Percentiles rank a stretch among this genome's conserved stretches.
phyloP scores from a whole-genome alignment of 371 early-diverging fungal genomes.

The Encephalitozoon hellem region DNA sequence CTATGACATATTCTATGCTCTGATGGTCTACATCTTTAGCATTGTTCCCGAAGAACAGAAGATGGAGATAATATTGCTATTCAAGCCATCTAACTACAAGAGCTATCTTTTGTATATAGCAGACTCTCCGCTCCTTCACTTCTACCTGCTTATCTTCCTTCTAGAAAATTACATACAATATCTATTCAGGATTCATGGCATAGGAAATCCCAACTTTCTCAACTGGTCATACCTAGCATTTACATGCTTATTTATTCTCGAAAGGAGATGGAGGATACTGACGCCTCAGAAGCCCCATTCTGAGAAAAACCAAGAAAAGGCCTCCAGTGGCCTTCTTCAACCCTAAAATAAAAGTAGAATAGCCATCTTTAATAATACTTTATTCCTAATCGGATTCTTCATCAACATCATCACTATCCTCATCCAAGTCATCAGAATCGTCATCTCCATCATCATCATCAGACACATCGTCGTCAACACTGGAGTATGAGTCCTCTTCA shows the following conservation, averaged over 20 bases:
- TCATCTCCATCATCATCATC: slow-evolving; percentile 8
- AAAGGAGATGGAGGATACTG: neutral
- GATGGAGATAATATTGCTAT: slow-evolving; percentile 3
- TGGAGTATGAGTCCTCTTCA: neutral
- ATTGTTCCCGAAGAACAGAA: neutral
- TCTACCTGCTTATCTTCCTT: slow-evolving; percentile 5
- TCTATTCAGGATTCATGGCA: slow-evolving; percentile 3
- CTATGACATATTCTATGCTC: slow-evolving; percentile 6
- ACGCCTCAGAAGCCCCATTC: neutral
- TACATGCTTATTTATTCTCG: slow-evolving; percentile 9
- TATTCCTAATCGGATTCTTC: neutral
- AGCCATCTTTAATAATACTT: slow-evolving; percentile 3
- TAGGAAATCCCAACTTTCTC: slow-evolving; percentile 33
- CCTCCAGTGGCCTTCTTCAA: neutral
- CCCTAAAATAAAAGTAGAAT: neutral
- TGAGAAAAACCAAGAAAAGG: neutral
- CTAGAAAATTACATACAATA: slow-evolving; percentile 6
- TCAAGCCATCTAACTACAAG: slow-evolving; percentile 19
- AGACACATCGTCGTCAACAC: neutral
- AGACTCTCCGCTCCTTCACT: neutral
- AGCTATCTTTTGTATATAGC: slow-evolving; percentile 9
- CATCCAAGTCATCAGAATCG: neutral
- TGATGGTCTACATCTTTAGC: neutral
- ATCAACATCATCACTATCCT: neutral
- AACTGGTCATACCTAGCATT: slow-evolving; percentile 12